Conservation (phyloP, 2,329 filamentous ascomycete species). For the Tolypocladium endophyticum region DNA sequence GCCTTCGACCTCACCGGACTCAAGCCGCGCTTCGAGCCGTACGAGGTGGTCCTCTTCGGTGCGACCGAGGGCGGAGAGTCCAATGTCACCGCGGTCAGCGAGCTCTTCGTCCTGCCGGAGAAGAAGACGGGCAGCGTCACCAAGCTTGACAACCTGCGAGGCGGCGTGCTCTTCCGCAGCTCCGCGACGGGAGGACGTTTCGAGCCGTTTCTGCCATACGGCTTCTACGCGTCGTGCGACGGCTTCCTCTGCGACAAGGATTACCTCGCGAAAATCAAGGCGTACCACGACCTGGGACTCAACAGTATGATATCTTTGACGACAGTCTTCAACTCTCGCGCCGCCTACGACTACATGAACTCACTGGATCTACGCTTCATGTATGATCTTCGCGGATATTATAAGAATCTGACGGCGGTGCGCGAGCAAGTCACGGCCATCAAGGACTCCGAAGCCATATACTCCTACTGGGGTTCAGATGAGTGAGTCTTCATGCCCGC, state of each 20-base stretch:
- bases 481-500: constrained; percentile 20
- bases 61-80: constrained; percentile 16
- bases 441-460: constrained; percentile 27
- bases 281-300: constrained; percentile 26
- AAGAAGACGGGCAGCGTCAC: constrained; percentile 31
- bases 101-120: constrained; percentile 31
- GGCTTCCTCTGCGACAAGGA: constrained; percentile 30
- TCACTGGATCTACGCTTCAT: constrained; percentile 27
- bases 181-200: constrained; percentile 22
- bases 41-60: constrained; percentile 27
- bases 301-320: constrained; percentile 34
- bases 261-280: constrained; percentile 18
- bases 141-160: constrained; percentile 33
- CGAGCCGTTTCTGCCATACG: constrained; percentile 31
- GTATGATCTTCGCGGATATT: constrained; percentile 34
- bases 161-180: constrained; percentile 29
- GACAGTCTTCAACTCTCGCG: constrained; percentile 23
- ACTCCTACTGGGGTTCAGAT: constrained; percentile 35
- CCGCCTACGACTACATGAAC: constrained; percentile 29
- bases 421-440: constrained; percentile 26
- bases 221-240: constrained; percentile 32
- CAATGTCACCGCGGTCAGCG: constrained; percentile 24
- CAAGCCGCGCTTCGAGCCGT: constrained; percentile 22
- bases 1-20: constrained; percentile 25
- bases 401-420: constrained; percentile 31